Percentiles rank a stretch among this genome's conserved stretches.
phyloP scores from a whole-genome alignment of 805 yeast species.

The Wilhelminamyces savonicus region DNA sequence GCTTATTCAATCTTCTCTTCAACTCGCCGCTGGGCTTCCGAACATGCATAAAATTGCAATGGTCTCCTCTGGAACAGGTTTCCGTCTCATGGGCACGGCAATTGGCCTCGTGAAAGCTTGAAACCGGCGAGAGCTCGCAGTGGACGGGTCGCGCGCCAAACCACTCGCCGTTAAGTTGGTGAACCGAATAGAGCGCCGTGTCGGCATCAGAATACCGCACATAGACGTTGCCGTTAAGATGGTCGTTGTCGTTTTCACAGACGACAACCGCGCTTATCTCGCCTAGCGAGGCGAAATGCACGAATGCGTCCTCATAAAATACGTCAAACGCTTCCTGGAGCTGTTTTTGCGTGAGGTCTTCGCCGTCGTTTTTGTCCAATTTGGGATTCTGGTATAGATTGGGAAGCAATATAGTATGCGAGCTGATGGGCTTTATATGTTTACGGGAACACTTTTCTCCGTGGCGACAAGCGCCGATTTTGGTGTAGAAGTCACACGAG shows the following conservation, averaged over 20 bases:
- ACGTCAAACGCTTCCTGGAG: conserved; percentile 48
- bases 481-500: conserved; percentile 56
- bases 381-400: conserved; percentile 63
- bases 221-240: conserved; percentile 82
- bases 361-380: conserved; percentile 24
- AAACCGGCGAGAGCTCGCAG: conserved; percentile 73
- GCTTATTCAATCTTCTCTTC: conserved; percentile 30
- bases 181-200: conserved; percentile 56
- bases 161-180: conserved; percentile 73
- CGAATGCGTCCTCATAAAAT: conserved; percentile 66
- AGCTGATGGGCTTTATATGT: conserved; percentile 60
- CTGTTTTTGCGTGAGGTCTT: conserved; percentile 27
- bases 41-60: conserved; percentile 84
- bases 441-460: conserved; percentile 80
- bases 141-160: conserved; percentile 71
- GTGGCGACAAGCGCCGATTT: conserved; percentile 91
- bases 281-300: conserved; percentile 48
- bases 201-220: conserved; percentile 50
- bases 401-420: conserved; percentile 59
- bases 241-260: conserved; percentile 78
- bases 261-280: conserved; percentile 58
- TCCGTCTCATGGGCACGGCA: conserved; percentile 66
- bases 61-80: conserved; percentile 70
- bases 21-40: conserved; percentile 46
- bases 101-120: conserved; percentile 60